Conservation (phyloP, 1,284 basidiomycete genomes). For the Ustilago xerochloae region DNA sequence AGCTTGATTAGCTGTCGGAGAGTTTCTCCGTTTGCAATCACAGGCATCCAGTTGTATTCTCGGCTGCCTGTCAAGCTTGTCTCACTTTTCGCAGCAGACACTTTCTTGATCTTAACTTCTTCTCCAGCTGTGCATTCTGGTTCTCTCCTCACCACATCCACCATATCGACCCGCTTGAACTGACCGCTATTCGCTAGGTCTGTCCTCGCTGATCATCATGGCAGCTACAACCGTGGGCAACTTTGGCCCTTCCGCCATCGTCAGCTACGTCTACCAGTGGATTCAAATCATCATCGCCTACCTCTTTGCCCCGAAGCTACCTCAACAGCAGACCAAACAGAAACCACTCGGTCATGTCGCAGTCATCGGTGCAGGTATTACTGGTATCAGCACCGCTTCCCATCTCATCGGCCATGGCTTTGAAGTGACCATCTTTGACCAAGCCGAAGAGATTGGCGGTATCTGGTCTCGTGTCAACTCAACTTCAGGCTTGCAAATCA, state of each 20-base stretch:
- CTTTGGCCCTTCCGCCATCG: conserved; percentile 19
- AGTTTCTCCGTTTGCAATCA: neutral
- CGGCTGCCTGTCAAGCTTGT: neutral
- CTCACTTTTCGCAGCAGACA: neutral
- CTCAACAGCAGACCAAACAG: conserved; percentile 35
- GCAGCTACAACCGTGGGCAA: conserved; percentile 21
- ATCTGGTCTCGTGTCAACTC: conserved; percentile 76
- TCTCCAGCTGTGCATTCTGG: neutral
- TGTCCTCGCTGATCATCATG: conserved; percentile 6
- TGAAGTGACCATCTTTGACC: conserved; percentile 68
- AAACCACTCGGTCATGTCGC: conserved; percentile 65
- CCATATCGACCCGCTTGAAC: neutral
- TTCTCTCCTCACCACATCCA: neutral
- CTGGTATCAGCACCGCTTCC: conserved; percentile 67
- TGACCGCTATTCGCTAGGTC: neutral
- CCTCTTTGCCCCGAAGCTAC: conserved; percentile 57
- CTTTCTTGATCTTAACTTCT: neutral
- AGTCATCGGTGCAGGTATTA: conserved; percentile 68
- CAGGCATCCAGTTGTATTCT: neutral
- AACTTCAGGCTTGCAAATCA: conserved; percentile 75
- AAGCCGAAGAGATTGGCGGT: conserved; percentile 69
- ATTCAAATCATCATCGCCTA: conserved; percentile 60
- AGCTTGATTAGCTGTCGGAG: neutral
- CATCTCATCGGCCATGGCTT: conserved; percentile 67
- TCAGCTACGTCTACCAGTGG: conserved; percentile 58